Conservation (phyloP, 2,329 filamentous ascomycete species). For the Pseudogymnoascus verrucosus region DNA sequence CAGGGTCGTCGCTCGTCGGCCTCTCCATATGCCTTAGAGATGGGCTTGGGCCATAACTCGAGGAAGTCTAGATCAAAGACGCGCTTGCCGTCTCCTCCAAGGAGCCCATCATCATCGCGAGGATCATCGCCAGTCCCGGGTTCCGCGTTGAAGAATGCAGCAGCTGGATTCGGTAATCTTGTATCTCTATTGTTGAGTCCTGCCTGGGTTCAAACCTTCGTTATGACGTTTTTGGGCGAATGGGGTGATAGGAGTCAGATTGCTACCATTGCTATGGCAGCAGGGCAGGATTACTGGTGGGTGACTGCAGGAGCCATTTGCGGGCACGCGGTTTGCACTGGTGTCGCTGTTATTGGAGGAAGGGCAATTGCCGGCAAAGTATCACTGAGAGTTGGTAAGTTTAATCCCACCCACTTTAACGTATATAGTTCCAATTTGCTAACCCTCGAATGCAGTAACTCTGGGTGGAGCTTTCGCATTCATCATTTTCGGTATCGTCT, state of each 20-base stretch:
- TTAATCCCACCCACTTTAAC: constrained; percentile 4
- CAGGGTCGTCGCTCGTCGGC: constrained; percentile 58
- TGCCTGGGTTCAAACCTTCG: constrained; percentile 96
- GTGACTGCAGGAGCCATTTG: constrained; percentile 81
- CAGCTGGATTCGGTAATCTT: constrained; percentile 74
- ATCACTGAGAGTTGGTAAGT: constrained; percentile 91
- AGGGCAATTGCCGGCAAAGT: constrained; percentile 87
- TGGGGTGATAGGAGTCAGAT: constrained; percentile 98
- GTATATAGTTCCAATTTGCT: constrained; percentile 15
- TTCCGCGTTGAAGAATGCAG: constrained; percentile 34
- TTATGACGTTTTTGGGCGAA: constrained; percentile 97
- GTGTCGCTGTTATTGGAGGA: constrained; percentile 84
- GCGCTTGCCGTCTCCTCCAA: constrained; percentile 70
- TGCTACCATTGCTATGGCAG: constrained; percentile 97
- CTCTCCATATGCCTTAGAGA: constrained; percentile 71
- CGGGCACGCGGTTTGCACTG: constrained; percentile 85
- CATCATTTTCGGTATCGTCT: constrained; percentile 84
- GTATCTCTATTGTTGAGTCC: constrained; percentile 83
- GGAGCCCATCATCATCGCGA: constrained; percentile 71
- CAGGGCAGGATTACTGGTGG: constrained; percentile 98
- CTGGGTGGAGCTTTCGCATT: constrained; percentile 87
- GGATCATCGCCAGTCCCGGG: constrained; percentile 38
- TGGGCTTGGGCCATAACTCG: constrained; percentile 57
- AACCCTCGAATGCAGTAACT: constrained; percentile 56
- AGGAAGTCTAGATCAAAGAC: constrained; percentile 66